phyloP scores from a whole-genome alignment of 2,329 filamentous ascomycete genomes.

The Diplodia intermedia region DNA sequence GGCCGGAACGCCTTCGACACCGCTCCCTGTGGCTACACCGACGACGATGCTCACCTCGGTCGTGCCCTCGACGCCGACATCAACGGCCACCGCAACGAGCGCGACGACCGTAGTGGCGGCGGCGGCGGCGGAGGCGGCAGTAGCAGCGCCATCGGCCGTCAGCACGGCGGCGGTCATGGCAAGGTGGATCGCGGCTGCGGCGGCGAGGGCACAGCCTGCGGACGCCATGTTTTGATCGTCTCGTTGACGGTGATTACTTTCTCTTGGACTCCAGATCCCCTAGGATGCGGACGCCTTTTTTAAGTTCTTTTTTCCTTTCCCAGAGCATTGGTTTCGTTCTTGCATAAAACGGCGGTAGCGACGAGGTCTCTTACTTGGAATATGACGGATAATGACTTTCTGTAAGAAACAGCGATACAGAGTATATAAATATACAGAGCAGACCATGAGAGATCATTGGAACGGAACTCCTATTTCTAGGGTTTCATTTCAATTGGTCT shows the following conservation, averaged over 20 bases:
- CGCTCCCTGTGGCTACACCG: neutral
- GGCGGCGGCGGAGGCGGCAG: neutral
- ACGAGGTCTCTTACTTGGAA: neutral
- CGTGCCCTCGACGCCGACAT: neutral
- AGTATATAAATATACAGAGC: slow-evolving; percentile 11
- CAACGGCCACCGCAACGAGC: neutral
- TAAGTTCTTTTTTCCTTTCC: neutral
- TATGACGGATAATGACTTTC: slow-evolving; percentile 1
- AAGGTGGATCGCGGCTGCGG: slow-evolving; percentile 7
- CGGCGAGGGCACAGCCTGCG: slow-evolving; percentile 8
- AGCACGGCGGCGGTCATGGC: slow-evolving; percentile 13
- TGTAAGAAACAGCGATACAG: neutral
- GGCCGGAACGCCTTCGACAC: neutral
- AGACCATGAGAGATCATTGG: neutral
- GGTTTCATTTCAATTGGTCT: slow-evolving; percentile 1
- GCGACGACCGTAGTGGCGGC: neutral
- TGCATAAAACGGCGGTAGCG: neutral
- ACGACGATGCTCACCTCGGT: slow-evolving; percentile 13
- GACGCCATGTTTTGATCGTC: slow-evolving; percentile 16
- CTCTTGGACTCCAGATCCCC: too few species aligned
- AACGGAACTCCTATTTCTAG: neutral
- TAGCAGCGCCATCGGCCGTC: neutral
- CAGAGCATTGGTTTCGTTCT: neutral
- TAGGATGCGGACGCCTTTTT: too few species aligned
- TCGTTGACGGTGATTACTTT: neutral